Evolutionary conservation across 345 rosid genomes (phyloP).

Genomic region (Populus nigra): DNA sequence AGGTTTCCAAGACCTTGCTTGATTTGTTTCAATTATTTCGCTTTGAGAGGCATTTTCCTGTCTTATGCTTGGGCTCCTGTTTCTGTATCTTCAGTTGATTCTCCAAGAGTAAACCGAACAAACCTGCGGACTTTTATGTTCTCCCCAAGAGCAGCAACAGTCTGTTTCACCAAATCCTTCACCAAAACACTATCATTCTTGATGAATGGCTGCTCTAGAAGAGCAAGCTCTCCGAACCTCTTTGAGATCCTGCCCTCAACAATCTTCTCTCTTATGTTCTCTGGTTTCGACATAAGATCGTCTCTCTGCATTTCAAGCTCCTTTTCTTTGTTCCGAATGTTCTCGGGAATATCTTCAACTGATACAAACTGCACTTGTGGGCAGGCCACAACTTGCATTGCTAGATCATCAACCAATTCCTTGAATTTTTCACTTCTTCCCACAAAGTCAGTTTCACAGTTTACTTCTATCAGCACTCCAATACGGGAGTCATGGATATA

Average conservation of each 20-base stretch:
- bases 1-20: too few species aligned
- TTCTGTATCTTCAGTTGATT: constrained; percentile 36
- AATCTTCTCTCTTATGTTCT: constrained; percentile 79
- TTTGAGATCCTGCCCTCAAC: constrained; percentile 84
- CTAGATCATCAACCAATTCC: constrained; percentile 79
- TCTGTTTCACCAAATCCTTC: constrained; percentile 81
- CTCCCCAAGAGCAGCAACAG: constrained; percentile 85
- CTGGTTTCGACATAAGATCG: constrained; percentile 82
- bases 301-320: constrained; percentile 91
- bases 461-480: constrained; percentile 87
- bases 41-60: neutral
- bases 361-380: constrained; percentile 81
- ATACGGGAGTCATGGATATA: constrained; percentile 89
- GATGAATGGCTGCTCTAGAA: constrained; percentile 74
- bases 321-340: constrained; percentile 56
- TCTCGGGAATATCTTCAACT: constrained; percentile 61
- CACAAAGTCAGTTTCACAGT: constrained; percentile 92
- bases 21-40: neutral
- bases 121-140: constrained; percentile 79
- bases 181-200: constrained; percentile 68
- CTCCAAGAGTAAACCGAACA: constrained; percentile 68
- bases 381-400: constrained; percentile 58
- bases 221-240: constrained; percentile 79
- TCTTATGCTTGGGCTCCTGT: constrained; percentile 22
- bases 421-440: constrained; percentile 66